Percentiles rank a stretch among this genome's conserved stretches.
Conservation (phyloP, 2,329 filamentous ascomycete species). For the Ophidiomyces ophidiicola region DNA sequence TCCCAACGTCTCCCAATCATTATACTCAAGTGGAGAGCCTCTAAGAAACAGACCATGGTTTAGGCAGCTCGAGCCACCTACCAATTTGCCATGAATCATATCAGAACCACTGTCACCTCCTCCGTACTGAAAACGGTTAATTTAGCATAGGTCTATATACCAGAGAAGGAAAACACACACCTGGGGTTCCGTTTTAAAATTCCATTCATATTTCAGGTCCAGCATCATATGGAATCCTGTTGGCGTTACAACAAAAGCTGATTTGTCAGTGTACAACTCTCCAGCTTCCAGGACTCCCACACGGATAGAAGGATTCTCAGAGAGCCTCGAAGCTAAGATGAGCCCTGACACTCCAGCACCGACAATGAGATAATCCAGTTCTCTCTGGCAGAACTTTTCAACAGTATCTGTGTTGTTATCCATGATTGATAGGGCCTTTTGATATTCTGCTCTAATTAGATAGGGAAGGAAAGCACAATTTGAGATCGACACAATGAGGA, state of each 20-base stretch:
- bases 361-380: slow-evolving; percentile 18
- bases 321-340: slow-evolving; percentile 25
- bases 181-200: slow-evolving; percentile 20
- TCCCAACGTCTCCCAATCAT: slow-evolving; percentile 23
- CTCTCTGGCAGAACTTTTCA: slow-evolving; percentile 2
- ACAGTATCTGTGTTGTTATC: background rate
- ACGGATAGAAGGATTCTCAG: slow-evolving; percentile 31
- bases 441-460: no score
- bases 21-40: slow-evolving; percentile 20
- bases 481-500: no score
- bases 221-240: background rate
- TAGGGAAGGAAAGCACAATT: no score
- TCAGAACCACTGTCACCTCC: background rate
- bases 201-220: slow-evolving; percentile 22
- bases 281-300: slow-evolving; percentile 40
- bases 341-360: slow-evolving; percentile 21
- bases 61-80: slow-evolving; percentile 24
- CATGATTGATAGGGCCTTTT: background rate
- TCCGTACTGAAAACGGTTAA: background rate
- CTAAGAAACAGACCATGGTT: slow-evolving; percentile 23
- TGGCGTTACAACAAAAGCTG: no score
- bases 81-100: slow-evolving; percentile 20
- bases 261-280: background rate
- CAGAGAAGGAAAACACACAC: background rate
- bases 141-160: background rate